Conservation (phyloP, 805 yeast genomes). For the Lachancea kluyveri region DNA sequence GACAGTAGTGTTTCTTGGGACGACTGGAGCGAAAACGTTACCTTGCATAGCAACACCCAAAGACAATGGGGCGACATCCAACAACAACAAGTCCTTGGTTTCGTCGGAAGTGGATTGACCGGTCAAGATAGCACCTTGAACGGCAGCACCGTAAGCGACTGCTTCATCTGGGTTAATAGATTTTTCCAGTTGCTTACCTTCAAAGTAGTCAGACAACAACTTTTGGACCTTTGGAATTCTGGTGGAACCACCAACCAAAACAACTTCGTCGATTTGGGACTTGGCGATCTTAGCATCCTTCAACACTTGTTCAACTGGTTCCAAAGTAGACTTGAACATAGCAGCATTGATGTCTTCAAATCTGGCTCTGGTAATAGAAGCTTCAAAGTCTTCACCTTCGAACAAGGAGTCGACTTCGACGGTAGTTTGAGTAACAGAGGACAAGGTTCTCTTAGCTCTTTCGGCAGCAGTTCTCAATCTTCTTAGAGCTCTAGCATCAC, state of each 20-base stretch:
- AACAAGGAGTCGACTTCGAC: constrained; percentile 93
- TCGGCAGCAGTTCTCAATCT: constrained; percentile 98
- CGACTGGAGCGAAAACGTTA: constrained; percentile 97
- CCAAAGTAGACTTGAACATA: constrained; percentile 87
- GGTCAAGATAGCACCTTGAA: constrained; percentile 97
- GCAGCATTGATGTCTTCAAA: constrained; percentile 94
- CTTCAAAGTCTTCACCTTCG: constrained; percentile 93
- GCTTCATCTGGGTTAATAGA: constrained; percentile 99
- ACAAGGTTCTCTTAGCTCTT: constrained; percentile 97
- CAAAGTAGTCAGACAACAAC: constrained; percentile 88
- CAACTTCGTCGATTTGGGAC: constrained; percentile 86
- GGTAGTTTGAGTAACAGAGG: constrained; percentile 93
- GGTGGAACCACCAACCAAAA: constrained; percentile 97
- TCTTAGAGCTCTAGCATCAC: constrained; percentile 92
- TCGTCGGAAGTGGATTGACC: constrained; percentile 87
- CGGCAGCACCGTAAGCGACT: constrained; percentile 99
- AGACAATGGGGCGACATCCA: constrained; percentile 97
- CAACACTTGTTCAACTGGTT: constrained; percentile 92
- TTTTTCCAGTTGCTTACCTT: constrained; percentile 94
- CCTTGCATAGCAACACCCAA: constrained; percentile 99
- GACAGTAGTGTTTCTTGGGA: constrained; percentile 98
- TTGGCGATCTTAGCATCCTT: constrained; percentile 86
- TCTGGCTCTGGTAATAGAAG: constrained; percentile 94
- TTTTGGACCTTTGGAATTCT: constrained; percentile 98
- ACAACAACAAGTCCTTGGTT: constrained; percentile 89